phyloP scores from a whole-genome alignment of 495 filamentous ascomycete genomes.

The Penicillium atrosanguineum region DNA sequence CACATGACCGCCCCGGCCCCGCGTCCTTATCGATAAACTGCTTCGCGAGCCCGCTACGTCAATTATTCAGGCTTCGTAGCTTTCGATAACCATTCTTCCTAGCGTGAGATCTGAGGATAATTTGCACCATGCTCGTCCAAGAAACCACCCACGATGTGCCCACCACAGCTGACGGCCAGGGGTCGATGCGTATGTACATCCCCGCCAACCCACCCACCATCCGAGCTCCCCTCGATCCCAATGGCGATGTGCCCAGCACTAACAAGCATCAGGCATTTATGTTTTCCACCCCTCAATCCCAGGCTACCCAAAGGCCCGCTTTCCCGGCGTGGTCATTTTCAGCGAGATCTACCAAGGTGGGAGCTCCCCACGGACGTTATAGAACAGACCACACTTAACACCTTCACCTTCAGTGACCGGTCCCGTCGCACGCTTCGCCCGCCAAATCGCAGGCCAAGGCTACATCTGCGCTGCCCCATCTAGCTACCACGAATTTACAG shows the following conservation, averaged over 20 bases:
- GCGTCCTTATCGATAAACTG: conserved; percentile 20
- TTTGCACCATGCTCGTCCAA: conserved; percentile 61
- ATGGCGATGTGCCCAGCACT: not conserved
- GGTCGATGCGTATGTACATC: conserved; percentile 56
- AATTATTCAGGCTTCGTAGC: not conserved
- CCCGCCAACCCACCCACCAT: not conserved
- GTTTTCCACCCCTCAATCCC: conserved; percentile 84
- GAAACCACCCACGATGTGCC: conserved; percentile 66
- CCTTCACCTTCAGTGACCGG: conserved; percentile 68
- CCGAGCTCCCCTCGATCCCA: not conserved
- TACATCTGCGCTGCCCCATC: conserved; percentile 91
- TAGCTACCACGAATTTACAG: conserved; percentile 90
- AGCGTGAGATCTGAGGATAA: not conserved
- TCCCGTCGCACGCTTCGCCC: conserved; percentile 84
- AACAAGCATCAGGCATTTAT: conserved; percentile 65
- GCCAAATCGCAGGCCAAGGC: conserved; percentile 89
- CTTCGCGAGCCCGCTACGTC: not conserved
- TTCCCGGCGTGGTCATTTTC: conserved; percentile 88
- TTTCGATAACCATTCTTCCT: not conserved
- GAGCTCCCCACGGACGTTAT: not conserved
- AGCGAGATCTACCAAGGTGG: conserved; percentile 96
- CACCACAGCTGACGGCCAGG: conserved; percentile 60
- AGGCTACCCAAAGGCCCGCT: conserved; percentile 81
- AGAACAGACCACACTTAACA: not conserved
- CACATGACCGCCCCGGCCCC: conserved; percentile 18